A percentile compares a stretch with the other conserved stretches of the same genome.
Conservation (phyloP, 805 yeast genomes). For the Ogataea chonburiensis region DNA sequence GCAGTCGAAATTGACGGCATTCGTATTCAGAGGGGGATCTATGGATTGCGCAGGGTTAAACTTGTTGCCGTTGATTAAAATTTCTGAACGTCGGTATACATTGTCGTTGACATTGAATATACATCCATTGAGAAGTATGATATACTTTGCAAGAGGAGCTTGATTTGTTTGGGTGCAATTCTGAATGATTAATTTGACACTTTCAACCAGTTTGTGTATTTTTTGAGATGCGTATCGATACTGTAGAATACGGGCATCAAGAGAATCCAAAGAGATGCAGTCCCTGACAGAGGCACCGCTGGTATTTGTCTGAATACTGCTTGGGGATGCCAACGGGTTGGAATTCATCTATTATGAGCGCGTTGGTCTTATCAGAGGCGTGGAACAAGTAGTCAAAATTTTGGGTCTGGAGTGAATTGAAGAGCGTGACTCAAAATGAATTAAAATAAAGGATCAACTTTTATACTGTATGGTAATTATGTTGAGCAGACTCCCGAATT, state of each 20-base stretch:
- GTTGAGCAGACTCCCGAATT: too few relatives aligned
- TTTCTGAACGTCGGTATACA: slow-evolving; percentile 38
- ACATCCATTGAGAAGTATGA: slow-evolving; percentile 40
- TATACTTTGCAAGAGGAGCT: slow-evolving; percentile 36
- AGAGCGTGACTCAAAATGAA: too few relatives aligned
- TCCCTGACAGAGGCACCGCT: slow-evolving; percentile 22
- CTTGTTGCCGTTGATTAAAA: slow-evolving; percentile 38
- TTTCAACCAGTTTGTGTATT: slow-evolving; percentile 39
- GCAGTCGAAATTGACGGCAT: slow-evolving; percentile 34
- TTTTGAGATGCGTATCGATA: slow-evolving; percentile 54
- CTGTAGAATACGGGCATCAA: slow-evolving; percentile 59
- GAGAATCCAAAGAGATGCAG: slow-evolving; percentile 40
- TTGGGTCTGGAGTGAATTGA: not conserved
- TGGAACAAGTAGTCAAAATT: not conserved
- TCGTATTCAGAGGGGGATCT: slow-evolving; percentile 39
- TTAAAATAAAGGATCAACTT: too few relatives aligned
- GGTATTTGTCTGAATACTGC: not conserved
- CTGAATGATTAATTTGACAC: slow-evolving; percentile 26
- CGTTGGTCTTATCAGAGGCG: slow-evolving; percentile 7
- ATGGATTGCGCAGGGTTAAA: slow-evolving; percentile 44
- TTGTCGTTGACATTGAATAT: slow-evolving; percentile 41
- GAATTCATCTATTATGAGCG: slow-evolving; percentile 6
- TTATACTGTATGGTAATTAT: too few relatives aligned
- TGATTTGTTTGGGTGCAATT: slow-evolving; percentile 23
- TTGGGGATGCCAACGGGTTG: not conserved